phyloP scores from a whole-genome alignment of 139 green algal genomes.

The Picocystis salinarum region DNA sequence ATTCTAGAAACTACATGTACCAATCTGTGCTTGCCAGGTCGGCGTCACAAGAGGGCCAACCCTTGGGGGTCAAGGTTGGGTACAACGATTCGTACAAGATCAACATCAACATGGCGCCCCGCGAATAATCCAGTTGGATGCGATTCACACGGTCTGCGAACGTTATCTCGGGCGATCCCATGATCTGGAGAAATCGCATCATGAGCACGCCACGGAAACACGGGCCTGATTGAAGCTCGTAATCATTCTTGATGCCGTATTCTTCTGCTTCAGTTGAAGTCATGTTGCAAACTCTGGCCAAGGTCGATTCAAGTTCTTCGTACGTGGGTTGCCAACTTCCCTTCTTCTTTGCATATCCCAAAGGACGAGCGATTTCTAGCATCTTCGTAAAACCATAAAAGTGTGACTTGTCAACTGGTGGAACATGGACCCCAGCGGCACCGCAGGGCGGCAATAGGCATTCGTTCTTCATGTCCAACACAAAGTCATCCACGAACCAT shows the following conservation, averaged over 20 bases:
- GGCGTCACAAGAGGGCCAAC: no score
- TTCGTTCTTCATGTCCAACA: slow-evolving; percentile 1
- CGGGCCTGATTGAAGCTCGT: not conserved
- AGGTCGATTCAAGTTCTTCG: not conserved
- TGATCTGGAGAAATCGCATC: slow-evolving; percentile 4
- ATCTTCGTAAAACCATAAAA: slow-evolving; percentile 1
- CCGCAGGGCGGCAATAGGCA: not conserved
- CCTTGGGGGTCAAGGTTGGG: no score
- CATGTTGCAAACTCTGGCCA: not conserved
- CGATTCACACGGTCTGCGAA: slow-evolving; percentile 1
- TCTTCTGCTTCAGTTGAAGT: not conserved
- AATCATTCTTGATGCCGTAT: not conserved
- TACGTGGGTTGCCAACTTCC: not conserved
- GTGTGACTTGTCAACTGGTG: not conserved
- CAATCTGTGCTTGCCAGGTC: no score
- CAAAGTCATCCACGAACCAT: slow-evolving; percentile 4
- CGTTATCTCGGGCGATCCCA: not conserved
- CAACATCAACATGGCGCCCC: not conserved
- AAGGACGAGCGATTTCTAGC: slow-evolving; percentile 1
- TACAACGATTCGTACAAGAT: not conserved
- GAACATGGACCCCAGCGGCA: slow-evolving; percentile 1
- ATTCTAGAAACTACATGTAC: no score
- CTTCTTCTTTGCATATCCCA: not conserved
- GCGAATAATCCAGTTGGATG: not conserved
- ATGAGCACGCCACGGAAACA: slow-evolving; percentile 2